Conservation (phyloP, 2,329 filamentous ascomycete genomes). For the Epichloe hybrida region DNA sequence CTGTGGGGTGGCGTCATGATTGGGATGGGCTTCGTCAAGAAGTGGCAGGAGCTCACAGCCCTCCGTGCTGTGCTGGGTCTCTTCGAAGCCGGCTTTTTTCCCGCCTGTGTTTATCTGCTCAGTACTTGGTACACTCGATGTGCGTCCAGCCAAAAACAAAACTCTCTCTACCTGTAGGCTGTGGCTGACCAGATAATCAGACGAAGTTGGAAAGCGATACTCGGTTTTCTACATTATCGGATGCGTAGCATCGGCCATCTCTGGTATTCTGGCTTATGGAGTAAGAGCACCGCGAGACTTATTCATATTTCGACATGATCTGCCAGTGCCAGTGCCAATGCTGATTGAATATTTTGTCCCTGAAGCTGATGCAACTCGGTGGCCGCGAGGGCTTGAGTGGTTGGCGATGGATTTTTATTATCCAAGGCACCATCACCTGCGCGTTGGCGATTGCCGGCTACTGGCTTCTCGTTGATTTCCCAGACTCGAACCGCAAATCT, state of each 20-base stretch:
- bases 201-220: slow-evolving; percentile 57
- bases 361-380: slow-evolving; percentile 45
- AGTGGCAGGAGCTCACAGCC: slow-evolving; percentile 37
- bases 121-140: slow-evolving; percentile 60
- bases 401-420: slow-evolving; percentile 57
- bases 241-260: slow-evolving; percentile 50
- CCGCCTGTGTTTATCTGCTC: slow-evolving; percentile 57
- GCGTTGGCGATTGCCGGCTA: slow-evolving; percentile 35
- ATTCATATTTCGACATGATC: neutral
- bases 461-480: slow-evolving; percentile 51
- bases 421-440: slow-evolving; percentile 40
- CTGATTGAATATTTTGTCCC: neutral
- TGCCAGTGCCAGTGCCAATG: neutral
- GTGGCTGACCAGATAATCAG: slow-evolving; percentile 16
- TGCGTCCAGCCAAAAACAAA: slow-evolving; percentile 18
- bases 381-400: slow-evolving; percentile 40
- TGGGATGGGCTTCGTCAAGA: slow-evolving; percentile 48
- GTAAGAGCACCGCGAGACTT: slow-evolving; percentile 17
- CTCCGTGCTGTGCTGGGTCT: slow-evolving; percentile 47
- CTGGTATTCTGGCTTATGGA: slow-evolving; percentile 57
- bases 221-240: slow-evolving; percentile 57
- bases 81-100: slow-evolving; percentile 60
- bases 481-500: slow-evolving; percentile 37
- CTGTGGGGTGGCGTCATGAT: slow-evolving; percentile 50
- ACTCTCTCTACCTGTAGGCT: neutral